A percentile compares a stretch with the other conserved stretches of the same genome.
phyloP scores from a whole-genome alignment of 208 protist species.

The Vickermania spadyakhi region DNA sequence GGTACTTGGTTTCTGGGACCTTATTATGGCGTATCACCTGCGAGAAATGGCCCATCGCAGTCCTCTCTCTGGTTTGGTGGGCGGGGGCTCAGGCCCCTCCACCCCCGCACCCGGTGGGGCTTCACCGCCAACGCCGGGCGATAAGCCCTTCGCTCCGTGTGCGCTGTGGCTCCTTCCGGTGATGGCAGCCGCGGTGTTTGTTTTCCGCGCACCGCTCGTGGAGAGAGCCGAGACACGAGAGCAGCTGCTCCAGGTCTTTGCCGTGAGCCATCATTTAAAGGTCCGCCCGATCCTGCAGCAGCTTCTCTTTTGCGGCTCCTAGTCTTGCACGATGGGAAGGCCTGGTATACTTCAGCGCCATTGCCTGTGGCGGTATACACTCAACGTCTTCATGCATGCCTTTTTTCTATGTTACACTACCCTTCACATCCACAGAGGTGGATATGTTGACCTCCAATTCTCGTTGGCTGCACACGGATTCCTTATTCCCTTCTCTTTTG shows the following conservation, averaged over 20 bases:
- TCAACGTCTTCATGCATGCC: no score
- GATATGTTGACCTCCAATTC: no score
- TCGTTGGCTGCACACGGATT: no score
- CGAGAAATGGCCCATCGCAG: constrained; percentile 44
- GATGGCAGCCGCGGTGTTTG: constrained; percentile 67
- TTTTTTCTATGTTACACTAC: no score
- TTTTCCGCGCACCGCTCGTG: constrained; percentile 71
- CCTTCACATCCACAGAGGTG: no score
- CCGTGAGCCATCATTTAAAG: constrained; percentile 38
- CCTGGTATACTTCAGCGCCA: no score
- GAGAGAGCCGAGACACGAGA: constrained; percentile 34
- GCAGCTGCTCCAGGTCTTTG: constrained; percentile 60
- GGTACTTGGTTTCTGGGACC: constrained; percentile 73
- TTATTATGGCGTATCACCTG: constrained; percentile 69
- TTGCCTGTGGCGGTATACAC: no score
- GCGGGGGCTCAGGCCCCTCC: constrained; percentile 4
- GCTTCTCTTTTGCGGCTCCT: constrained; percentile 31
- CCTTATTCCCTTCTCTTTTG: no score
- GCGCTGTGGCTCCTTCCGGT: constrained; percentile 73
- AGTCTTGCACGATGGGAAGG: no score
- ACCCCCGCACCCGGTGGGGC: background rate
- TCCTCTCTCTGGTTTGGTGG: constrained; percentile 23
- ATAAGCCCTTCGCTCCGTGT: constrained; percentile 17
- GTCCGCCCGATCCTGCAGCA: constrained; percentile 53
- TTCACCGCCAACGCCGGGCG: background rate